Evolutionary conservation across 2,329 filamentous ascomycete species (phyloP).

Genomic region (Hypoxylon sp.): DNA sequence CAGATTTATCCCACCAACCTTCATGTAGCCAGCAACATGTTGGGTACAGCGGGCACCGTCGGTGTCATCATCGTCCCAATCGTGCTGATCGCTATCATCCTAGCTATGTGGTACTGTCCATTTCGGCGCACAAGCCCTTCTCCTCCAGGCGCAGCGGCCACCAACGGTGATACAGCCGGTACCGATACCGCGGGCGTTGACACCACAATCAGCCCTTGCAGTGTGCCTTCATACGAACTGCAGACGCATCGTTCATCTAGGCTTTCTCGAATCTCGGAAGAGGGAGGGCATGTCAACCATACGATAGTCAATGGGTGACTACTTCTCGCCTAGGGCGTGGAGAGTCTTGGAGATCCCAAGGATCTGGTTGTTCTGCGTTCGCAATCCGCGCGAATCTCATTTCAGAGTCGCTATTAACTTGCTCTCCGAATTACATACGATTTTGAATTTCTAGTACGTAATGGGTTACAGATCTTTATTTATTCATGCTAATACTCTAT

Average conservation of each 20-base stretch:
- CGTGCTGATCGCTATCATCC: conserved; percentile 37
- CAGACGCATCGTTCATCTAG: conserved; percentile 33
- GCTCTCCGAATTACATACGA: neutral
- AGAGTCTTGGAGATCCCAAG: neutral
- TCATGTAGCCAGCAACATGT: conserved; percentile 27
- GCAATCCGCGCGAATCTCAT: neutral
- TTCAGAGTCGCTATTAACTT: neutral
- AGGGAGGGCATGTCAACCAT: conserved; percentile 27
- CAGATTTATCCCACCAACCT: neutral
- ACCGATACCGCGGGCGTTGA: conserved; percentile 1
- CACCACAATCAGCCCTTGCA: conserved; percentile 12
- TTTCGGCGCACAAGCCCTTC: conserved; percentile 21
- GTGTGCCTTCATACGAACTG: conserved; percentile 31
- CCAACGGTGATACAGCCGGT: neutral
- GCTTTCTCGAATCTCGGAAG: conserved; percentile 41
- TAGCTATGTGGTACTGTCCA: conserved; percentile 41
- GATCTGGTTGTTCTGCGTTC: neutral
- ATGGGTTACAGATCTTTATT: too few relatives aligned
- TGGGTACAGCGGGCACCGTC: conserved; percentile 36
- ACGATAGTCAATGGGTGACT: conserved; percentile 16
- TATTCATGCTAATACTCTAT: neutral
- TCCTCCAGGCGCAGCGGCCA: conserved; percentile 7
- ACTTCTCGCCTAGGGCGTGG: too few relatives aligned
- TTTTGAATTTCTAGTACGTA: neutral
- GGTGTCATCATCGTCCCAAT: conserved; percentile 40